Evolutionary conservation across 2,329 filamentous ascomycete genomes (phyloP), one percentile per base, ranked within the genome.

Genomic region (Grosmannia penicillata): DNA sequence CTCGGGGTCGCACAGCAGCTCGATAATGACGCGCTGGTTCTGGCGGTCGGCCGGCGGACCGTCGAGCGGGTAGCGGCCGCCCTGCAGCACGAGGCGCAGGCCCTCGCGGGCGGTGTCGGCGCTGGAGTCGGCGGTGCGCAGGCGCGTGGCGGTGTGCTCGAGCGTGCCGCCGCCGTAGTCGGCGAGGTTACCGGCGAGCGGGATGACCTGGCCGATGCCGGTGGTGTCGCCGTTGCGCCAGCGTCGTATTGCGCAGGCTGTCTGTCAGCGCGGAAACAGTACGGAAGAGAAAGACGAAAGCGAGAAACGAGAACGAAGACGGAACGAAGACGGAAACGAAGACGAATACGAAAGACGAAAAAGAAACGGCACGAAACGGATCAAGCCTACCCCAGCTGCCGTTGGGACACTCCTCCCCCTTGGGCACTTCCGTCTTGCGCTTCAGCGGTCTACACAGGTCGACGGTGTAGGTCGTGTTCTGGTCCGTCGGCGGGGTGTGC

Each of bases 401-500:
- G 33, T 70, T 68, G 0, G 75, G 77, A 53, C 85, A 93, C 50
- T 78, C 62, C 27, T 76, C 63, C 6, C 65, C 57, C 47, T 69
- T 66, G 15, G 62, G 59, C 1, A 65, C 60, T 19, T 70, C 70
- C 31, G 71, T 72, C 36, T 66, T 69, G 53, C 72, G 70, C 55
- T 72, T 71, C 46, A 94, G 60, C 7, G 72, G 65, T 37, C 65
- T 59, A 60, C 85, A 93, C 35, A 93, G 66, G 50, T 93, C 81
- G 41, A 93, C 54, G 1, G 82, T 87, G 56, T 85, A 93, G 31
- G 83, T 89, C 21, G 76, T 84, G 56, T 91, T 91, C 43, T 64
- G 66, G 22, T 72, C 62, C 14, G 65, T 63, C 14, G 63, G 67
- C 17, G 67, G 66, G 25, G 67, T 57, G 45, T 66, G 62, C 48